Conservation (phyloP, 1,284 basidiomycete species). For the Naganishia albida region DNA sequence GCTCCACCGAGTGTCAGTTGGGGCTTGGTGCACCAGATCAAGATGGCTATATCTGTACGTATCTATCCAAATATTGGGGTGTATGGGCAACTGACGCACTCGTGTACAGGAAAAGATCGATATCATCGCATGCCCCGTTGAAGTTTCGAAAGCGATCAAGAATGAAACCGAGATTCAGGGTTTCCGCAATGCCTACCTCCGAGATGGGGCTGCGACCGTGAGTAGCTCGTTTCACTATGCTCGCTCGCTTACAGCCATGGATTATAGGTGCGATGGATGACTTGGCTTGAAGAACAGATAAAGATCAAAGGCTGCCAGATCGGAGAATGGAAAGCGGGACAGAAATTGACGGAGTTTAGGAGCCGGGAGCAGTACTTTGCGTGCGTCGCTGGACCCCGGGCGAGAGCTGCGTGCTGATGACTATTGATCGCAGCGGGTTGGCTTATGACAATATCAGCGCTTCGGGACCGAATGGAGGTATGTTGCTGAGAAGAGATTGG, state of each 20-base stretch:
- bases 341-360: constrained; percentile 76
- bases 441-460: constrained; percentile 95
- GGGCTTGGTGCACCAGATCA: constrained; percentile 45
- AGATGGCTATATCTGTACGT: constrained; percentile 38
- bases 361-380: constrained; percentile 72
- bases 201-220: constrained; percentile 90
- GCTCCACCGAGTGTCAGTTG: constrained; percentile 46
- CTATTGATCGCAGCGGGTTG: constrained; percentile 60
- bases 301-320: constrained; percentile 69
- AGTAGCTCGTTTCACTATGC: too few species aligned
- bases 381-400: constrained; percentile 41
- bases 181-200: constrained; percentile 76
- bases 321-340: constrained; percentile 88
- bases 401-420: background rate
- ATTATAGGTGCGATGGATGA: constrained; percentile 66
- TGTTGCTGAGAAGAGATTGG: constrained; percentile 9
- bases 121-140: constrained; percentile 58
- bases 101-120: constrained; percentile 50
- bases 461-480: constrained; percentile 73
- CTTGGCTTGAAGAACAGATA: constrained; percentile 86
- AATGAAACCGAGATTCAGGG: constrained; percentile 82
- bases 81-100: constrained; percentile 30
- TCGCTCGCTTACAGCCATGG: background rate
- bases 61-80: background rate
- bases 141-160: constrained; percentile 82